phyloP scores from a whole-genome alignment of 2,329 filamentous ascomycete species.

The Celoporthe dispersa region DNA sequence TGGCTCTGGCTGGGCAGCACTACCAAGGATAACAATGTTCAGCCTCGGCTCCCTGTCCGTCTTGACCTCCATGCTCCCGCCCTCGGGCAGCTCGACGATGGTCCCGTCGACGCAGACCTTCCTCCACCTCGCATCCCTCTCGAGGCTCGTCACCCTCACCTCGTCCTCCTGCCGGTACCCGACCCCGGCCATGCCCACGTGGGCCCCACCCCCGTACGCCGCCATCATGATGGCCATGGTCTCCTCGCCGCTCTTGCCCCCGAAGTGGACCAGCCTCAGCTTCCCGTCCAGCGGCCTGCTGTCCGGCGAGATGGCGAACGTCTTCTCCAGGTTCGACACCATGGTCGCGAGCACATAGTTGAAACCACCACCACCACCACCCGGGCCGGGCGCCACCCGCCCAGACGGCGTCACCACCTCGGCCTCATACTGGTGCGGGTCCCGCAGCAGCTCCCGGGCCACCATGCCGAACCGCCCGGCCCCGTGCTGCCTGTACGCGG shows the following conservation, averaged over 20 bases:
- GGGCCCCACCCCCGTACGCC: constrained; percentile 62
- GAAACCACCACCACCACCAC: constrained; percentile 49
- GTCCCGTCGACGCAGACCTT: constrained; percentile 91
- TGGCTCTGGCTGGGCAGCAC: too few species aligned
- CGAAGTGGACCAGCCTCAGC: constrained; percentile 77
- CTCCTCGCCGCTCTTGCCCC: constrained; percentile 63
- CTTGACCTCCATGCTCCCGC: constrained; percentile 72
- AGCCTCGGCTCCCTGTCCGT: constrained; percentile 50
- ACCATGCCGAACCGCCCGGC: constrained; percentile 83
- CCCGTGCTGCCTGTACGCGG: constrained; percentile 77
- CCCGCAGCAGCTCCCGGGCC: constrained; percentile 71
- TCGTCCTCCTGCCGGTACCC: constrained; percentile 73
- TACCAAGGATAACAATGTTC: constrained; percentile 49
- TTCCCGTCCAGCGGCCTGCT: constrained; percentile 72
- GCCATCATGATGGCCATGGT: constrained; percentile 78
- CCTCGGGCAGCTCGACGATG: constrained; percentile 73
- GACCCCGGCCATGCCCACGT: constrained; percentile 61
- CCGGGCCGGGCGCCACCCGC: neutral
- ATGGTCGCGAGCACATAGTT: constrained; percentile 78
- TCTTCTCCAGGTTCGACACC: constrained; percentile 80
- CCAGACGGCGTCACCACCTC: constrained; percentile 41
- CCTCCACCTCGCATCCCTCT: constrained; percentile 76
- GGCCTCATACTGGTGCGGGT: constrained; percentile 56
- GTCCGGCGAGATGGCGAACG: constrained; percentile 79
- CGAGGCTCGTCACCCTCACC: constrained; percentile 67